Conservation (phyloP, 2,329 filamentous ascomycete species). For the Fusarium multiceps region DNA sequence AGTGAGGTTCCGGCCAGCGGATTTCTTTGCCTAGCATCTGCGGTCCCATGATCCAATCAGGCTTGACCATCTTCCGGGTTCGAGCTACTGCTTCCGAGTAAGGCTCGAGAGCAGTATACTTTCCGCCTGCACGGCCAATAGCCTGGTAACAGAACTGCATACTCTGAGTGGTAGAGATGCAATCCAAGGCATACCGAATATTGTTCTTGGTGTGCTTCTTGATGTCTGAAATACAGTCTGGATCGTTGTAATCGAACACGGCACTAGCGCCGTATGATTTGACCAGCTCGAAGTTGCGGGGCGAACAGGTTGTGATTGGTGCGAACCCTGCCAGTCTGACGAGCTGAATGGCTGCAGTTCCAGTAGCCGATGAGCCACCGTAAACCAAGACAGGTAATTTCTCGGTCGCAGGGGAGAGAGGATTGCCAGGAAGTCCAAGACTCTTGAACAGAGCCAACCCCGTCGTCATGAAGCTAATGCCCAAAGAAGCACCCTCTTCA, state of each 20-base stretch:
- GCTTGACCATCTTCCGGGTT: background rate
- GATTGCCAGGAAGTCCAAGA: constrained; percentile 42
- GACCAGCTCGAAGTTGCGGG: constrained; percentile 19
- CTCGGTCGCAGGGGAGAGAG: background rate
- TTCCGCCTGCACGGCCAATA: background rate
- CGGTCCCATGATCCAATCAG: background rate
- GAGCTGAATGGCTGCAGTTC: constrained; percentile 8
- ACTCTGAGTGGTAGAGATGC: background rate
- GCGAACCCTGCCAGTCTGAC: constrained; percentile 1
- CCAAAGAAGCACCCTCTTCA: constrained; percentile 59
- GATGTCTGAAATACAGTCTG: background rate
- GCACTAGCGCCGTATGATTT: constrained; percentile 16
- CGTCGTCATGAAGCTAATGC: constrained; percentile 55
- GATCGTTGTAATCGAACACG: constrained; percentile 13
- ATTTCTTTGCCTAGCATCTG: too few species aligned
- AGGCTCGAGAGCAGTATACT: background rate
- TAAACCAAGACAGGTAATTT: constrained; percentile 4
- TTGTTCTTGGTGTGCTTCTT: background rate
- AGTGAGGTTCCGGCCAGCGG: background rate
- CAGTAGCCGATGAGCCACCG: constrained; percentile 14
- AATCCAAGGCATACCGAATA: background rate
- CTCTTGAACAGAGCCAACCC: constrained; percentile 60
- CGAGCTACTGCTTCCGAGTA: background rate
- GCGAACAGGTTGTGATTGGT: constrained; percentile 8
- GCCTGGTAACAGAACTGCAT: constrained; percentile 8